Base-by-base conservation (phyloP, 2,329 filamentous ascomycete species). In the Phialocephala sp. region DNA sequence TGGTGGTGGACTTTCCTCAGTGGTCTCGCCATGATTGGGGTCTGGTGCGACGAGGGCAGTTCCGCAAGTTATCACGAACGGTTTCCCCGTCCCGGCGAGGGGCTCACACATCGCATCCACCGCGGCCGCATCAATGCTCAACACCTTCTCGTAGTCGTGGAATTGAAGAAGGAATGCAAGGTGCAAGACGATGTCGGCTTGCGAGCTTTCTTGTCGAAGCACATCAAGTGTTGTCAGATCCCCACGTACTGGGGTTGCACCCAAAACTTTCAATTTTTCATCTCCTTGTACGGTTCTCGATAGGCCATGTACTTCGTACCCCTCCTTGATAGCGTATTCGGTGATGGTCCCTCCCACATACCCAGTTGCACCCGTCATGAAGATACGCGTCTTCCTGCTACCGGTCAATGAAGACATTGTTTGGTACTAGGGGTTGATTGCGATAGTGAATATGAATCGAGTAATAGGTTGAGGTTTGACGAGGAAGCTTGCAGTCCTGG, bases 111-210 rank as follows among this genome's bases (percentile, higher is more conserved):
- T 75, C n/a, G 80, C 79, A 59, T 78, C 72, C 15, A 80, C 71
- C 14, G 78, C 78, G 0, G 73, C 76, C 0, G 65, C 72, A 64
- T 82, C 79, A 59, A 74, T 74, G 39, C 63, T 41, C 9, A 77
- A 62, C 1, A 76, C 71, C 8, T 71, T 63, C 2, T 72, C 69
- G 60, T 76, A 77, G 41, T 70, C 62, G 54, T 70, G 69, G 43
- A 71, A 72, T 52, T 74, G 68, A 58, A 77, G 75, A 20, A 77
- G 69, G 60, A 76, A 74, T 4, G 79, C 82, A 6, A 83, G 75
- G 66, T 81, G 79, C 4, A 84, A 71, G 8, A 84, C 78, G n/a
- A 76, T 71, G 62, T 84, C 80, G 6, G 80, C 80, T 11, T 72
- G 65, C n/a, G 75, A 67, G 56, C 77, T 76, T 68, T 82, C 78